These are phyloP conservation scores for Chaetomium tenue DNA, from an alignment of 495 filamentous ascomycete genomes.

Conservation along the genomic window DNA sequence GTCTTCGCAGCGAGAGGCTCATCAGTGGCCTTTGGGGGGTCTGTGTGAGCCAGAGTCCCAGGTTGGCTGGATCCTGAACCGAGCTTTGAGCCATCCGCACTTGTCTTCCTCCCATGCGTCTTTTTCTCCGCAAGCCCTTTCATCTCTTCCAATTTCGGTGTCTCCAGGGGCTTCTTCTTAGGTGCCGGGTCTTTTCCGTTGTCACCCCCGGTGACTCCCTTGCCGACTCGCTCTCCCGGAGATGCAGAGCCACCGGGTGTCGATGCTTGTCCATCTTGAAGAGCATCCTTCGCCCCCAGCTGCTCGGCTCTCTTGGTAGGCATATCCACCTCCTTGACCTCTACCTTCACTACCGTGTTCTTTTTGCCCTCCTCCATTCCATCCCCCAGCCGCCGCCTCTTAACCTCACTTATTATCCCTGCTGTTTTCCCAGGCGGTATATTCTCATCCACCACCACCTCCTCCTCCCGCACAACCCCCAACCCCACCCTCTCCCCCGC, in stretches of 20 bases:
- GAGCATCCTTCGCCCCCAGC: not conserved
- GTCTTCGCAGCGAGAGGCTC: too few species aligned
- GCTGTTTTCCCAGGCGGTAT: too few species aligned
- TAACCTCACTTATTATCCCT: not conserved
- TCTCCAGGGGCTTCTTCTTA: not conserved
- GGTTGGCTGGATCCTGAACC: not conserved
- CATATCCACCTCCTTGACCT: too few species aligned
- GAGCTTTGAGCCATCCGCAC: not conserved
- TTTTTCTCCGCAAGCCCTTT: not conserved
- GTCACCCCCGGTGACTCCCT: not conserved
- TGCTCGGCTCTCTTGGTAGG: not conserved
- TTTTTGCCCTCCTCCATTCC: not conserved
- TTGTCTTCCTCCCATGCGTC: not conserved
- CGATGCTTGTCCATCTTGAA: not conserved
- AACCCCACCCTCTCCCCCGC: slow-evolving; percentile 11
- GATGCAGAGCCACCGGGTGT: not conserved
- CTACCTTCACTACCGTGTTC: too few species aligned
- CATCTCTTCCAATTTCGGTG: not conserved
- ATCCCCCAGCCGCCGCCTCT: slow-evolving; percentile 7
- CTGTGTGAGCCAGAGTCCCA: not conserved
- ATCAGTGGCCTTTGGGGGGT: not conserved
- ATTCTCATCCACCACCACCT: not conserved
- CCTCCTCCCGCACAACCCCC: slow-evolving; percentile 13
- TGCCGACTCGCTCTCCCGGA: not conserved
- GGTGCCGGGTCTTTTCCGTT: not conserved